A percentile compares a stretch with the other conserved stretches of the same genome.
Evolutionary conservation across 1,139 yeast species (phyloP).

Genomic region (Magnusiomyces suaveolens): DNA sequence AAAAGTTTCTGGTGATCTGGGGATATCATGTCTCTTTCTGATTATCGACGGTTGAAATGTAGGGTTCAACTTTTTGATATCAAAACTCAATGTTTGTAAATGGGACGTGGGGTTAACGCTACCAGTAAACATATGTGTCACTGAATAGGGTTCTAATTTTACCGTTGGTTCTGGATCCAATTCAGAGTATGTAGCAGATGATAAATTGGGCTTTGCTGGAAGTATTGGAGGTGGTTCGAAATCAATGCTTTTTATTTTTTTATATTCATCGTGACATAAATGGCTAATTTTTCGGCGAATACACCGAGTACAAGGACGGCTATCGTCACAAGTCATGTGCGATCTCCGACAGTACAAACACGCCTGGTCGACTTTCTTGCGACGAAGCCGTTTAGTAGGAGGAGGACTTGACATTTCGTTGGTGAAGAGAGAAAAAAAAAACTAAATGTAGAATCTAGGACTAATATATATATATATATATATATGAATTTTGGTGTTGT

Average conservation of each 20-base stretch:
- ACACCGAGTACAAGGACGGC: conserved; percentile 82
- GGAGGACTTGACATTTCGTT: not conserved
- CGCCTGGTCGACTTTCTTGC: conserved; percentile 41
- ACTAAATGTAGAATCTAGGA: no score
- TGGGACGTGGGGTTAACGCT: conserved; percentile 12
- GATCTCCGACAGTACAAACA: conserved; percentile 90
- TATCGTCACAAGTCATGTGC: conserved; percentile 79
- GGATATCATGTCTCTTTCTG: no score
- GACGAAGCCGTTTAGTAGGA: conserved; percentile 11
- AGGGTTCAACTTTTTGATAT: conserved; percentile 11
- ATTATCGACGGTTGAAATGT: not conserved
- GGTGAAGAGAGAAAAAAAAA: no score
- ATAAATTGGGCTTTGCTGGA: no score
- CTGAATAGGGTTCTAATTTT: no score
- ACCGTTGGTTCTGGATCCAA: no score
- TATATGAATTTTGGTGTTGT: no score
- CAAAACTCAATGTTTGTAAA: conserved; percentile 7
- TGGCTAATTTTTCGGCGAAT: conserved; percentile 83
- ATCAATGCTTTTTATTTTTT: no score
- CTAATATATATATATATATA: no score
- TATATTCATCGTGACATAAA: conserved; percentile 73
- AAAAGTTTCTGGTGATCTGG: no score
- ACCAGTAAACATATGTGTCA: conserved; percentile 14
- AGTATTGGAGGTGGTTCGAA: no score
- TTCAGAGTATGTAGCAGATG: no score